Conservation (phyloP, 768 basidiomycete species). For the Xanthoconium stramineum region DNA sequence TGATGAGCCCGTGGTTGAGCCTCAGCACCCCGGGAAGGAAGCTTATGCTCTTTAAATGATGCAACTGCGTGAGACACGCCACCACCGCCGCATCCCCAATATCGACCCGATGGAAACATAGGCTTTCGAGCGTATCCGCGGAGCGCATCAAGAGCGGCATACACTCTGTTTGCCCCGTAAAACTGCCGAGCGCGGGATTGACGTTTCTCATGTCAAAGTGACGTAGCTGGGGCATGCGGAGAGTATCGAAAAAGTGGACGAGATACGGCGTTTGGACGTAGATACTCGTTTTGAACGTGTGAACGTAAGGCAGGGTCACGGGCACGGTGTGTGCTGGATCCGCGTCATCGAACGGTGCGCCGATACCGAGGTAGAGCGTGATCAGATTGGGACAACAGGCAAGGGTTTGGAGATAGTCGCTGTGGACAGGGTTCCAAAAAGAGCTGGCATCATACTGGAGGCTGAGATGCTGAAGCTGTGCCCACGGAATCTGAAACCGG, state of each 20-base stretch:
- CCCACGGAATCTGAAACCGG: conserved; percentile 28
- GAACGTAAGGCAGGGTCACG: conserved; percentile 27
- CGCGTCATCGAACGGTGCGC: conserved; percentile 12
- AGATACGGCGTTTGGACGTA: conserved; percentile 29
- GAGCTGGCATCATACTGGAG: conserved; percentile 29
- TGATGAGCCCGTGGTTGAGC: conserved; percentile 31
- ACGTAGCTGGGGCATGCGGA: conserved; percentile 24
- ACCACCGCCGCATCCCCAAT: conserved; percentile 19
- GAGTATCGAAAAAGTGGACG: conserved; percentile 22
- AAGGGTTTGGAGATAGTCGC: conserved; percentile 26
- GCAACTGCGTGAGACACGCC: conserved; percentile 21
- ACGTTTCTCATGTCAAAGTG: conserved; percentile 29
- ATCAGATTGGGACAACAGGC: conserved; percentile 25
- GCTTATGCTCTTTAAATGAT: conserved; percentile 14
- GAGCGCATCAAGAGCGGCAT: conserved; percentile 26
- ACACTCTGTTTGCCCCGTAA: conserved; percentile 25
- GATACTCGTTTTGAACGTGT: conserved; percentile 25
- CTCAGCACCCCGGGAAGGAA: conserved; percentile 28
- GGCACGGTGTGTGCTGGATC: conserved; percentile 13
- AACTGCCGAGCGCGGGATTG: conserved; percentile 27
- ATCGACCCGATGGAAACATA: conserved; percentile 23
- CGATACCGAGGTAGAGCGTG: conserved; percentile 28
- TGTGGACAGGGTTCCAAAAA: conserved; percentile 29
- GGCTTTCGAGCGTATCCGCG: conserved; percentile 27
- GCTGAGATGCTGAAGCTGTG: conserved; percentile 25